A percentile compares a stretch with the other conserved stretches of the same genome.
These are phyloP conservation scores for Aquilaria sinensis DNA, from an alignment of 345 rosid genomes.

Conservation along the genomic window DNA sequence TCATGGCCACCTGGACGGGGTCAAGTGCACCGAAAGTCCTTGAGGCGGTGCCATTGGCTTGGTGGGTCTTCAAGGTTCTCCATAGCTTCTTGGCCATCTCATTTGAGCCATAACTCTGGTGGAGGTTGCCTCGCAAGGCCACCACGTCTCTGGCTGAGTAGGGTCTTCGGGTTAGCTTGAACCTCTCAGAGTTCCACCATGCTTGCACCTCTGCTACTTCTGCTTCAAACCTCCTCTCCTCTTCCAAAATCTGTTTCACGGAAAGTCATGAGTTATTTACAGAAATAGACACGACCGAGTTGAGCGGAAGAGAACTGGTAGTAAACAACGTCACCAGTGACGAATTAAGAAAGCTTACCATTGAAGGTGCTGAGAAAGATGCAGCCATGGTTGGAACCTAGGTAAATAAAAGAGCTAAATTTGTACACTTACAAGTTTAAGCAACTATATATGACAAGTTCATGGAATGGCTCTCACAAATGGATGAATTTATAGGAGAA, in stretches of 20 bases:
- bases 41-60: slow-evolving; percentile 84
- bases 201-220: slow-evolving; percentile 94
- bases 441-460: slow-evolving; percentile 24
- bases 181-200: slow-evolving; percentile 98
- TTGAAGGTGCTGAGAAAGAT: slow-evolving; percentile 85
- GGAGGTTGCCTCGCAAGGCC: slow-evolving; percentile 75
- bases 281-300: not conserved
- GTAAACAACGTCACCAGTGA: not conserved
- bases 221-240: slow-evolving; percentile 84
- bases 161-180: slow-evolving; percentile 79
- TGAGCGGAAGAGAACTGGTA: not conserved
- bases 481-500: slow-evolving; percentile 35
- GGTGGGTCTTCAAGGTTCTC: slow-evolving; percentile 85
- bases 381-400: slow-evolving; percentile 74
- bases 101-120: slow-evolving; percentile 74
- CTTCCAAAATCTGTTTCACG: slow-evolving; percentile 64
- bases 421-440: too few relatives aligned
- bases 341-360: slow-evolving; percentile 38
- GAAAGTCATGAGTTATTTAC: not conserved
- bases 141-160: slow-evolving; percentile 87
- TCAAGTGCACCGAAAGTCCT: slow-evolving; percentile 93
- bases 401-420: not conserved
- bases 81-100: slow-evolving; percentile 90
- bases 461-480: slow-evolving; percentile 18
- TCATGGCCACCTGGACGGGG: slow-evolving; percentile 95